A percentile compares a stretch with the other conserved stretches of the same genome.
These are phyloP conservation scores for Cucumis variabilis DNA, from an alignment of 331 rosid species.

Conservation along the genomic window DNA sequence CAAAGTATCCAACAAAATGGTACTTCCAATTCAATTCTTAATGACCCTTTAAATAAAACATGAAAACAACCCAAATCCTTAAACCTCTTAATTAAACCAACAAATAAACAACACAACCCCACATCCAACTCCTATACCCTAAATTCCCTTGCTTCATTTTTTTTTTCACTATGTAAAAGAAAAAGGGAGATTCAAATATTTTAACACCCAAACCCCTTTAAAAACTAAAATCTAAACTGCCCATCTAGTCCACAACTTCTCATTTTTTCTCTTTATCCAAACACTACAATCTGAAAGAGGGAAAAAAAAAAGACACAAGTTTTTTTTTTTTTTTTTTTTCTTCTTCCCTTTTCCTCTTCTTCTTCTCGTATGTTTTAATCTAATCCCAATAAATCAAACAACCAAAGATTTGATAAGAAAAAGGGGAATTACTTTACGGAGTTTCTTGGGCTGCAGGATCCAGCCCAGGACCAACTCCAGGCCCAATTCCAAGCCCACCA, in stretches of 20 bases:
- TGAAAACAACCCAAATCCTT: neutral
- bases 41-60: neutral
- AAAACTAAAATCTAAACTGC: neutral
- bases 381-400: neutral
- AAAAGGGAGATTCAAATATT: neutral
- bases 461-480: conserved; percentile 8
- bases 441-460: conserved; percentile 30
- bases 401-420: neutral
- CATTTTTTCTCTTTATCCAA: neutral
- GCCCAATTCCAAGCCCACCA: conserved; percentile 21
- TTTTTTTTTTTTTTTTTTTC: too few relatives aligned
- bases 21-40: neutral
- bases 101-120: neutral
- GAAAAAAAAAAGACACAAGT: neutral
- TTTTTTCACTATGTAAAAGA: neutral
- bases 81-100: neutral
- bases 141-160: neutral
- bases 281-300: neutral
- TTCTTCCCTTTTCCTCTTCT: too few relatives aligned
- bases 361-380: neutral
- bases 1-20: neutral
- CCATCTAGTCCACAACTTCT: conserved; percentile 20
- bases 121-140: neutral
- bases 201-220: conserved; percentile 4
- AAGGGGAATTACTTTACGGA: neutral